phyloP scores from a whole-genome alignment of 305 asterid species.

The Fraxinus paxiana region DNA sequence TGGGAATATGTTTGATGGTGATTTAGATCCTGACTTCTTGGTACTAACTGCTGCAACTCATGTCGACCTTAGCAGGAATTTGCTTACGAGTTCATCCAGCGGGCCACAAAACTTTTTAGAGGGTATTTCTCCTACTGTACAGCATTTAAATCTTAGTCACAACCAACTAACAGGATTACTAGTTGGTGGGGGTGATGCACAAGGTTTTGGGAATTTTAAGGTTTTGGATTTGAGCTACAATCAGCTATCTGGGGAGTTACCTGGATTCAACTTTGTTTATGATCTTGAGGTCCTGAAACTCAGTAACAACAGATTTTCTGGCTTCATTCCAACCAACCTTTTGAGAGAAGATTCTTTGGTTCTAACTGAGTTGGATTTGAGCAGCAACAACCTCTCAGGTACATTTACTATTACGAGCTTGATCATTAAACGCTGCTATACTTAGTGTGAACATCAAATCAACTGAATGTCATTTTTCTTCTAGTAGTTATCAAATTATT shows the following conservation, averaged over 20 bases:
- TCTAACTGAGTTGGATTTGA: constrained; percentile 74
- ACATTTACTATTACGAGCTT: constrained; percentile 5
- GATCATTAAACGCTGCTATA: background rate
- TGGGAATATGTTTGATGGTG: constrained; percentile 75
- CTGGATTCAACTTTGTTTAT: constrained; percentile 77
- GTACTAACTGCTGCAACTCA: constrained; percentile 63
- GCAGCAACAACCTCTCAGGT: constrained; percentile 91
- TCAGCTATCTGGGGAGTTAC: constrained; percentile 80
- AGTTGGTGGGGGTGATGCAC: constrained; percentile 56
- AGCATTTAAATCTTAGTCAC: constrained; percentile 72
- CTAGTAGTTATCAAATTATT: background rate
- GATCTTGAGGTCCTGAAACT: constrained; percentile 80
- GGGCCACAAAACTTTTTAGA: constrained; percentile 39
- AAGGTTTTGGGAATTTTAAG: constrained; percentile 62
- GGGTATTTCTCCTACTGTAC: constrained; percentile 56
- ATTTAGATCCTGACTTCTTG: constrained; percentile 59
- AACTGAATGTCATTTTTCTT: background rate
- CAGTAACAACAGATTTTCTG: constrained; percentile 69
- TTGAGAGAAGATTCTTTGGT: constrained; percentile 78
- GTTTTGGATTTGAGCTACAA: constrained; percentile 90
- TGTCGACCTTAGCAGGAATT: constrained; percentile 79
- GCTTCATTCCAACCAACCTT: constrained; percentile 70
- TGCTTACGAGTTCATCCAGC: constrained; percentile 43
- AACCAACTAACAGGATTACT: constrained; percentile 68
- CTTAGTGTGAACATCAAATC: background rate